Percentiles rank a stretch among this genome's conserved stretches.
These are phyloP conservation scores for Syncephalastrum racemosum DNA, from an alignment of 371 early-diverging fungal species.

Conservation along the genomic window DNA sequence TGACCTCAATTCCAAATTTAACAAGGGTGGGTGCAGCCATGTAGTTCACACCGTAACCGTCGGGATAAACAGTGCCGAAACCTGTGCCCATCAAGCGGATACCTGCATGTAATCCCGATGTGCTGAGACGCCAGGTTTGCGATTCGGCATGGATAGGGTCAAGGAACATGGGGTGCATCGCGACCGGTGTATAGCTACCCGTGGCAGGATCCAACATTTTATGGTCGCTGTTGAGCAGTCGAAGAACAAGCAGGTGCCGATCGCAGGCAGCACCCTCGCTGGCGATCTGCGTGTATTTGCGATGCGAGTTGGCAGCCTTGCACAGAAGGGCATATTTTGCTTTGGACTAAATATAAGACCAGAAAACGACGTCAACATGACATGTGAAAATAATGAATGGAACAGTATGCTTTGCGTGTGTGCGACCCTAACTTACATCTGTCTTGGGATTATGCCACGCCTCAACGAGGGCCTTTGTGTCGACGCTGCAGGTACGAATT, in stretches of 20 bases:
- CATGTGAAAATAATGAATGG: neutral
- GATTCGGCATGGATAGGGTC: constrained; percentile 73
- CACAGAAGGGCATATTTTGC: constrained; percentile 61
- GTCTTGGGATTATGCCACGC: constrained; percentile 34
- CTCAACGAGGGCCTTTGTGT: constrained; percentile 64
- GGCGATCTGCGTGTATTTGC: constrained; percentile 62
- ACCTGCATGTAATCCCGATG: constrained; percentile 75
- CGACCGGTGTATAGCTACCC: constrained; percentile 19
- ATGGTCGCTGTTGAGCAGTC: constrained; percentile 48
- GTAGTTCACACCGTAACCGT: constrained; percentile 93
- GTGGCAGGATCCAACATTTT: constrained; percentile 17
- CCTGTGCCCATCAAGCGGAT: constrained; percentile 77
- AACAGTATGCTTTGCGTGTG: no score
- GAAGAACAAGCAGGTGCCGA: constrained; percentile 82
- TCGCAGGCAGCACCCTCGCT: constrained; percentile 80
- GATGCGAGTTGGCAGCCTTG: constrained; percentile 67
- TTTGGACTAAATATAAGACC: constrained; percentile 21
- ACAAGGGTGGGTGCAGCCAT: constrained; percentile 63
- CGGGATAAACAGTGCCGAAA: constrained; percentile 70
- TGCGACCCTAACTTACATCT: constrained; percentile 5
- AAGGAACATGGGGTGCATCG: constrained; percentile 66
- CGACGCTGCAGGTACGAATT: constrained; percentile 68
- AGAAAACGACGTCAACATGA: no score
- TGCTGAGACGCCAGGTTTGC: constrained; percentile 70
- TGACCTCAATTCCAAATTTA: constrained; percentile 84